Evolutionary conservation across 1,139 yeast species (phyloP).

Genomic region (Tardiomyces blankii): DNA sequence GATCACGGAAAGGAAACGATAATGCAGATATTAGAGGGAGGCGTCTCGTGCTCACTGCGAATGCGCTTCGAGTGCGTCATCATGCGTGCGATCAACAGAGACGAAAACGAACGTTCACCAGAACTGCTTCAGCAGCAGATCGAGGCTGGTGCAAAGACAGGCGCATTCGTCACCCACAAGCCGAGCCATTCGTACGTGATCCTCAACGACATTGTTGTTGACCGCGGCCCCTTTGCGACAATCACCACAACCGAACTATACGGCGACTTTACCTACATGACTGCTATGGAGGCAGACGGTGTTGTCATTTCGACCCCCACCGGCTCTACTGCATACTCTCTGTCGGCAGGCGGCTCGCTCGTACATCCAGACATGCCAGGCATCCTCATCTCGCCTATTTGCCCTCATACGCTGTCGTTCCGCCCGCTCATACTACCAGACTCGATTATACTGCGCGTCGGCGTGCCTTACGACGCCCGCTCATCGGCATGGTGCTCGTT

Average conservation of each 20-base stretch:
- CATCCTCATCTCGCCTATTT: constrained; percentile 69
- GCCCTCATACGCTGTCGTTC: constrained; percentile 76
- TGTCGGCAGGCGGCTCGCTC: constrained; percentile 80
- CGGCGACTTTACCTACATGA: constrained; percentile 63
- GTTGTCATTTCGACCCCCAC: constrained; percentile 78
- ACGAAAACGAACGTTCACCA: constrained; percentile 8
- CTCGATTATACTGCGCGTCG: constrained; percentile 52
- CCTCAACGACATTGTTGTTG: constrained; percentile 75
- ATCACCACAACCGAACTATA: constrained; percentile 67
- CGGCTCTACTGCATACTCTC: constrained; percentile 84
- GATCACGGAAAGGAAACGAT: constrained; percentile 40
- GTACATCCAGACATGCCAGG: constrained; percentile 83
- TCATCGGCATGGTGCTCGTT: constrained; percentile 72
- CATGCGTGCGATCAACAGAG: constrained; percentile 28
- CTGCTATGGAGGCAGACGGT: constrained; percentile 86
- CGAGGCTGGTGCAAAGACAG: constrained; percentile 19
- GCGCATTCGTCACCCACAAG: constrained; percentile 21
- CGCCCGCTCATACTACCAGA: constrained; percentile 75
- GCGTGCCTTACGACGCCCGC: constrained; percentile 56
- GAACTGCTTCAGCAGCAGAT: constrained; percentile 24
- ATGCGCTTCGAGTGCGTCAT: constrained; percentile 74
- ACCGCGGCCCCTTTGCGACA: constrained; percentile 75
- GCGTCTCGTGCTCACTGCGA: constrained; percentile 59
- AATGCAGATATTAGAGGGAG: constrained; percentile 41
- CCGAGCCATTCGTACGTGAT: constrained; percentile 40